Base-by-base conservation (phyloP, 305 asterid species). In the Caryopteris hybrid region DNA sequence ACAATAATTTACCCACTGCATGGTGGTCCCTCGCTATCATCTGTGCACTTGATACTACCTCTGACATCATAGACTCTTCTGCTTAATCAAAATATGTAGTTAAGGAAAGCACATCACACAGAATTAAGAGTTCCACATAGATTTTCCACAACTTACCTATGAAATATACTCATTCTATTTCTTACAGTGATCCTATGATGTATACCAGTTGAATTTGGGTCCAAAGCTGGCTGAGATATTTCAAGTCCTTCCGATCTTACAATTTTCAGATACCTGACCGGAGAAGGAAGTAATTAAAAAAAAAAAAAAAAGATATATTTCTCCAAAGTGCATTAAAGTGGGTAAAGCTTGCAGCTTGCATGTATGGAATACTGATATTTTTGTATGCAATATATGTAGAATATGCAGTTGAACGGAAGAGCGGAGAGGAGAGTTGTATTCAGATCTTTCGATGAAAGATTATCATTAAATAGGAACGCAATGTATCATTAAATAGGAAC, bases 161-260 rank as follows among this genome's bases (percentile, higher is more conserved):
- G 98, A 74, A 89, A 83, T 74, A 16, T 74, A 10, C 85, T 79
- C 76, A 81, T 76, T 79, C 96, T 86, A 64, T 83, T 88, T 66
- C 98, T 80, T 68, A 92, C 34, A 47, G 98, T 92, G 71, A 92
- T 92, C 63, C 95, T 82, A 81, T 87, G 98, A 78, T 92, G 98
- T 80, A 92, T 92, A 74, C 96, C 98, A 18, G 96, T 87, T 29
- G 98, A 92, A 77, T 92, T 89, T 67, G 98, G 98, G 85, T 89
- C 95, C 79, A 92, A 79, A 71, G 98, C 98, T 56, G 98, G 98
- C 85, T 92, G 98, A 64, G 98, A 92, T 77, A 92, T 92, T 73
- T 89, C 98, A 48, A 92, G 82, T 41, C 95, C 96, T 85, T 78
- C 96, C 7, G 92, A 83, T 80, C 75, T 89, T 58, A 92, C 83